Evolutionary conservation across 2,329 filamentous ascomycete genomes (phyloP), one percentile per base, ranked within the genome.

Genomic region (Blastomyces silverae): DNA sequence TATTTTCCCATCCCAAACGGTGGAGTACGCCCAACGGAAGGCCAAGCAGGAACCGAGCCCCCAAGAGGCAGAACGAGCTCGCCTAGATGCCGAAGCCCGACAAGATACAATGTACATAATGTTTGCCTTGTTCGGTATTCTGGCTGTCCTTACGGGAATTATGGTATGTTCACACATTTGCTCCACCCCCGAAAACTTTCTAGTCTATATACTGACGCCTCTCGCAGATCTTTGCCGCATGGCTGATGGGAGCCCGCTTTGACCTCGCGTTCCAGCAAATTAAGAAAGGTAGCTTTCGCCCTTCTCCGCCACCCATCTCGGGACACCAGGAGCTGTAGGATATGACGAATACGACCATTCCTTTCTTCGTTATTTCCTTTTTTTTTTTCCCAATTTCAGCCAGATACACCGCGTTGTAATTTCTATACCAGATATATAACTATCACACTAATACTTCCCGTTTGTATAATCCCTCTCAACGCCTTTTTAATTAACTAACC

Each of bases 1-100:
- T 5, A 87, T 97, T 70, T 97, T 92, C 85, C 94, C 94, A 3
- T 84, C 86, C 10, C 91, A 96, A 77, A 87, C 90, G 68, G 84
- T 89, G 56, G 87, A 89, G 72, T 77, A 80, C 42, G 78, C 79
- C 64, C 71, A 76, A 65, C 74, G 75, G 73, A 73, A 64, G 77
- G 84, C 66, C 75, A 78, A 46, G 25, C 68, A 84, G 66, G 73
- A 84, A 10, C 81, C 85, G 67, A 87, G 90, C 72, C 83, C 79
- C 64, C 82, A 81, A 72, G 78, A 81, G 59, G 79, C 80, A 44
- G 75, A 77, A 3, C 83, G 85, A 69, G 78, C 81, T 58, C 82
- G 79, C 70, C 79, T 80, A 72, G 85, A 87, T 55, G 64, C 63
- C 37, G 55, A 65, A 55, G 61, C 64, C 44, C 44, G 46, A 22